phyloP scores from a whole-genome alignment of 805 yeast genomes.

The Candida jianshihensis region DNA sequence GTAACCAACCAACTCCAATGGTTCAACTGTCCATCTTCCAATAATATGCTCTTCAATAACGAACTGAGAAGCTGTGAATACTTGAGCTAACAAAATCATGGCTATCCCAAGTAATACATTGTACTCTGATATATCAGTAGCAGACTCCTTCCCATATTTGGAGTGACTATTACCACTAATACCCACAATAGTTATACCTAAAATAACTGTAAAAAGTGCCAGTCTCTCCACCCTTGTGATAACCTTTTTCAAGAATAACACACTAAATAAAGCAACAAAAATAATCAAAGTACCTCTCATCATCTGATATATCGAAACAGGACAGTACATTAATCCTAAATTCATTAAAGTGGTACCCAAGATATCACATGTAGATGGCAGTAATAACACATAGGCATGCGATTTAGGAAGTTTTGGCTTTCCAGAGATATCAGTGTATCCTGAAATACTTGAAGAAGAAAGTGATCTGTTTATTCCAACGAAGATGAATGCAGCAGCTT shows the following conservation, averaged over 20 bases:
- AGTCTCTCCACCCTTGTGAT: constrained; percentile 63
- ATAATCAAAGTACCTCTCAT: constrained; percentile 72
- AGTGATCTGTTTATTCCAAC: constrained; percentile 24
- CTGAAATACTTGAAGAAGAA: not conserved
- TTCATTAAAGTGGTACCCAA: constrained; percentile 71
- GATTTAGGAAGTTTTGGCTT: constrained; percentile 17
- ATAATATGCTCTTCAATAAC: constrained; percentile 71
- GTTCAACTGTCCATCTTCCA: constrained; percentile 43
- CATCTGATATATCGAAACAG: constrained; percentile 81
- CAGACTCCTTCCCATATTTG: constrained; percentile 1
- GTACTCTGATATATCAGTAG: constrained; percentile 4
- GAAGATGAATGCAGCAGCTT: constrained; percentile 41
- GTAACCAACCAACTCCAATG: constrained; percentile 60
- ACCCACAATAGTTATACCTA: constrained; percentile 71
- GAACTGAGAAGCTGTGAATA: constrained; percentile 70
- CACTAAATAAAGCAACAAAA: constrained; percentile 68
- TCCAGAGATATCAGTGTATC: not conserved
- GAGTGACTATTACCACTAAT: constrained; percentile 46
- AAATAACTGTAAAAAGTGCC: constrained; percentile 52
- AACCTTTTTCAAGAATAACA: constrained; percentile 47
- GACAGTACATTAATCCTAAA: constrained; percentile 65
- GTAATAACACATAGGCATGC: constrained; percentile 33
- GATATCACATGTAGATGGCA: constrained; percentile 69
- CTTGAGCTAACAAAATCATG: constrained; percentile 52
- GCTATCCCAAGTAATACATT: constrained; percentile 48